Evolutionary conservation across 371 early-diverging fungal species (phyloP).

Genomic region (Mucor saturninus): DNA sequence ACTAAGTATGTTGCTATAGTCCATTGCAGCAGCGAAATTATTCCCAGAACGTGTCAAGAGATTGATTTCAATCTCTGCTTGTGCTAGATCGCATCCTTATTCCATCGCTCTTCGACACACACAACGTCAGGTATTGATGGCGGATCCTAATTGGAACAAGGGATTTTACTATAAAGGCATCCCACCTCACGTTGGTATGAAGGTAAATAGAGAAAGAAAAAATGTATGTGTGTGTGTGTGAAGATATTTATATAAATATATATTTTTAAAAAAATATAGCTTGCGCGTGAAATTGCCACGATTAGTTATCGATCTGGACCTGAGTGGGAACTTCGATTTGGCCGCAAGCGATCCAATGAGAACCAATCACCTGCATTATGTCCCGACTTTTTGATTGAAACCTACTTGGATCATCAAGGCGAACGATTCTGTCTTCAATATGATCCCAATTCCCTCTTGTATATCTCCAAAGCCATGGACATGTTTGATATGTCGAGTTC

Average conservation of each 20-base stretch:
- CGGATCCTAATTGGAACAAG: conserved; percentile 94
- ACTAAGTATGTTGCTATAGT: conserved; percentile 34
- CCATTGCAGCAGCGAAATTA: conserved; percentile 83
- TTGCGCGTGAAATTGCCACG: conserved; percentile 88
- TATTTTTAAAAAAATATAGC: conserved; percentile 23
- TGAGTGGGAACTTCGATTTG: conserved; percentile 96
- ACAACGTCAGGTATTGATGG: conserved; percentile 91
- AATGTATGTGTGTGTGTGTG: not conserved
- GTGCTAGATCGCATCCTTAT: conserved; percentile 95
- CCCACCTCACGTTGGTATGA: conserved; percentile 95
- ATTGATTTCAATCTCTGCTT: conserved; percentile 86
- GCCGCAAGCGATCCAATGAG: conserved; percentile 78
- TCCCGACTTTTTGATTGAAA: conserved; percentile 94
- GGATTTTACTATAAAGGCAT: conserved; percentile 92
- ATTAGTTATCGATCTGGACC: conserved; percentile 93
- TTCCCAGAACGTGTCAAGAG: conserved; percentile 85
- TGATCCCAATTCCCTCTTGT: conserved; percentile 93
- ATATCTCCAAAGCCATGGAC: conserved; percentile 97
- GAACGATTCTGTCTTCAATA: conserved; percentile 91
- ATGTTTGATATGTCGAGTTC: conserved; percentile 90
- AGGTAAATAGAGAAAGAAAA: conserved; percentile 41
- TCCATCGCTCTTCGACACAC: conserved; percentile 92
- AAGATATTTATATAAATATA: not conserved
- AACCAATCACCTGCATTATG: conserved; percentile 81
- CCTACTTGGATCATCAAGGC: conserved; percentile 95